Evolutionary conservation across 2,329 filamentous ascomycete genomes (phyloP), one percentile per base, ranked within the genome.

Genomic region (Drechmeria coniospora): DNA sequence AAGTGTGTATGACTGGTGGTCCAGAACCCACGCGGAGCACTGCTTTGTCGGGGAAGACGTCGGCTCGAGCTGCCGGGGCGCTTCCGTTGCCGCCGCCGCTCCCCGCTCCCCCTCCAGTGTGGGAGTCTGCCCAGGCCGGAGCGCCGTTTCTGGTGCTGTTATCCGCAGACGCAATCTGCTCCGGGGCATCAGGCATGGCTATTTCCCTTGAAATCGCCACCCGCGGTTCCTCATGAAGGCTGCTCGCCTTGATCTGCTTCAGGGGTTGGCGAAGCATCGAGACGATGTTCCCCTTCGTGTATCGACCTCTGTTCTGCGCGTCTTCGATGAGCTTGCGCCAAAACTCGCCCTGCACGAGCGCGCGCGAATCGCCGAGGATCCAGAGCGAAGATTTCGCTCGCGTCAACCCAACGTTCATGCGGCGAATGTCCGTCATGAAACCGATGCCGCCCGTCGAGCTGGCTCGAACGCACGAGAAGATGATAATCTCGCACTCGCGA

Each of bases 371-470:
- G 39, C 90, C 90, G 15, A 98, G 66, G 32, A 98, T 87, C 81
- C 87, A 98, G 8, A 98, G 66, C 19, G 87, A 94, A 8, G 82
- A 93, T 53, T 93, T 94, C 5, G 90, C 92, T 62, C 90, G 79
- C 14, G 90, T 98, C 34, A 98, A 64, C 58, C 90, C 90, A 45
- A 98, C 90, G 53, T 98, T 98, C 92, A 98, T 95, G 65, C 90
- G 87, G 33, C 90, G 75, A 46, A 98, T 93, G 50, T 98, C 90
- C 30, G 82, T 80, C 68, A 98, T 78, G 71, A 98, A 98, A 65
- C 90, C 90, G 46, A 98, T 93, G 44, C 87, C 84, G n/a, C 80
- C 79, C 6, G 78, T 80, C n/a, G 81, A 72, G 17, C 79, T 87
- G 14, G 90, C 87, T 57, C 90, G 77, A 35, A 98, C 90, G 52